Conservation (phyloP, 495 filamentous ascomycete genomes). For the Aspergillus incahuasiensis region DNA sequence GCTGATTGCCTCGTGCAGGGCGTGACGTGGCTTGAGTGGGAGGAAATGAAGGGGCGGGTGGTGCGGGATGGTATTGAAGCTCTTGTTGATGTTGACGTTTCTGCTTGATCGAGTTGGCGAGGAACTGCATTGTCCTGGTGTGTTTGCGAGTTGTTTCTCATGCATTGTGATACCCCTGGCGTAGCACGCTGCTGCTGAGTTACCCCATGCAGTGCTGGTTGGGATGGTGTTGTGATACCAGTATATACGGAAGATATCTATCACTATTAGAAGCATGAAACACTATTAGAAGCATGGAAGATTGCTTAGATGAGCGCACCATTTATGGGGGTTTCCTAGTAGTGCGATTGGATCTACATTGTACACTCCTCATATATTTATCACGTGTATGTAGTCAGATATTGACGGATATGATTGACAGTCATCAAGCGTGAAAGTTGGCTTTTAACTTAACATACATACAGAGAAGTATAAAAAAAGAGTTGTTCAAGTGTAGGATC, state of each 20-base stretch:
- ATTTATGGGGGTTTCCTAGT: too few relatives aligned
- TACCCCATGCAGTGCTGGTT: not conserved
- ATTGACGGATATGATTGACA: not conserved
- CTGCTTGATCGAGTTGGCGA: not conserved
- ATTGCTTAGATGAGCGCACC: too few relatives aligned
- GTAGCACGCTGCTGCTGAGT: not conserved
- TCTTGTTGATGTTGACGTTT: not conserved
- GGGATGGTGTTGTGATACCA: not conserved
- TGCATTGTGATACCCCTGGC: conserved; percentile 1
- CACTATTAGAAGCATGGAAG: too few relatives aligned
- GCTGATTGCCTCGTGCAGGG: conserved; percentile 88
- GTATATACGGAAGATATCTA: not conserved
- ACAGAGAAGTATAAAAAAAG: not conserved
- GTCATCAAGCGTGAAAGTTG: not conserved
- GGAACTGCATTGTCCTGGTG: too few relatives aligned
- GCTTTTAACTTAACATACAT: not conserved
- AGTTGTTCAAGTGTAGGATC: conserved; percentile 5
- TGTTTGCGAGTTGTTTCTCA: not conserved
- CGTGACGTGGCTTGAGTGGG: conserved; percentile 81
- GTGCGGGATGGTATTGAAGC: conserved; percentile 22
- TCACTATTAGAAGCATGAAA: not conserved
- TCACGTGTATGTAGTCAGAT: not conserved
- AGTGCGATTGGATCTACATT: too few relatives aligned
- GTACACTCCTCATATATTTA: too few relatives aligned
- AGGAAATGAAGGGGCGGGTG: conserved; percentile 56